A percentile compares a stretch with the other conserved stretches of the same genome.
These are phyloP conservation scores for Phoenix dactylifera DNA, from an alignment of 176 grass and related monocot species.

Conservation along the genomic window DNA sequence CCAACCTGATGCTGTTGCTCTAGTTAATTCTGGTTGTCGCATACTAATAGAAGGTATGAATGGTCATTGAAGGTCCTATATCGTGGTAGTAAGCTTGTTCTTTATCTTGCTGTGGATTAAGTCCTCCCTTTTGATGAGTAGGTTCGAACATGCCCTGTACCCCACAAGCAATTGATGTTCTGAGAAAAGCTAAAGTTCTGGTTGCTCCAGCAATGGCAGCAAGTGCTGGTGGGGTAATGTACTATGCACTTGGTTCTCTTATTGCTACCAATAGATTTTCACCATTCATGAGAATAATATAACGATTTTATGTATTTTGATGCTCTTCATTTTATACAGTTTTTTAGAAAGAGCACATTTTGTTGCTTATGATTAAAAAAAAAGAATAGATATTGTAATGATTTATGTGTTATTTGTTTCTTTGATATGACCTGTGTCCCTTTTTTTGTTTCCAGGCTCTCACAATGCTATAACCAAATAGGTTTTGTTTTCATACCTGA, in stretches of 20 bases:
- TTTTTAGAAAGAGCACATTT: no score
- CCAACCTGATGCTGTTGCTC: constrained; percentile 61
- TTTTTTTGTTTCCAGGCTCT: no score
- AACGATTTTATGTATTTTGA: no score
- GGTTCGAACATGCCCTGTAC: constrained; percentile 97
- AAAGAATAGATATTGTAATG: no score
- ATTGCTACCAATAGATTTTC: no score
- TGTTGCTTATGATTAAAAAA: no score
- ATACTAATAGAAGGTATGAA: constrained; percentile 84
- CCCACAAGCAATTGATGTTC: constrained; percentile 73
- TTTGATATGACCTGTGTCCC: no score
- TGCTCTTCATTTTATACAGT: no score
- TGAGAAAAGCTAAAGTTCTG: constrained; percentile 79
- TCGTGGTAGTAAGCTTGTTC: not conserved
- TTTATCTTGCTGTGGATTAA: constrained; percentile 22
- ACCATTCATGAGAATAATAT: no score
- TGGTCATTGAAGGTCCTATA: constrained; percentile 6
- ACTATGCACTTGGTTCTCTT: not conserved
- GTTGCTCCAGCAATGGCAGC: constrained; percentile 95
- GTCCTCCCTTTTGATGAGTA: constrained; percentile 27
- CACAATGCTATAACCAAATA: no score
- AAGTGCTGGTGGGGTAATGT: constrained; percentile 95
- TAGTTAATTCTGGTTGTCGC: constrained; percentile 74
- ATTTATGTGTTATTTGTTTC: no score
- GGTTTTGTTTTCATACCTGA: no score